phyloP scores from a whole-genome alignment of 176 grass and related monocot species.

The Eragrostis nindensis region DNA sequence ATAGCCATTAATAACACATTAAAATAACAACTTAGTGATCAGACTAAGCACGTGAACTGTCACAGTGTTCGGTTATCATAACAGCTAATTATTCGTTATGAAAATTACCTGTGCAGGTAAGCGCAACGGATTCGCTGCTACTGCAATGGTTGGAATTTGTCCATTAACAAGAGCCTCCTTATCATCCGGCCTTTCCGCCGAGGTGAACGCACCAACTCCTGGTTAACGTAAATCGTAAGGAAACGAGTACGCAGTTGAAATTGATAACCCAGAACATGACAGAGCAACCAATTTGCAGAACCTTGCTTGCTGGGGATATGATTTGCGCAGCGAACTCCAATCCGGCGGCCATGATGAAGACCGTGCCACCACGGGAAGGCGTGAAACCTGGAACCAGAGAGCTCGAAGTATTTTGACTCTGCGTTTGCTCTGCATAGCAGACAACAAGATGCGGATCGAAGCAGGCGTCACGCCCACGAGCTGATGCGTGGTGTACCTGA shows the following conservation, averaged over 20 bases:
- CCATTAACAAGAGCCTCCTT: neutral
- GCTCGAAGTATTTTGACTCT: neutral
- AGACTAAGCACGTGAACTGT: neutral
- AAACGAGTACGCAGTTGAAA: neutral
- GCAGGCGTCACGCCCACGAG: neutral
- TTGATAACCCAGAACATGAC: neutral
- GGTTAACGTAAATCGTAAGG: conserved; percentile 8
- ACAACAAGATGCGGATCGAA: conserved; percentile 10
- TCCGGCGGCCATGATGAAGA: neutral
- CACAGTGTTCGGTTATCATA: neutral
- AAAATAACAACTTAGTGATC: neutral
- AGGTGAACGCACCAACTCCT: conserved; percentile 36
- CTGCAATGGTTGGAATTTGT: neutral
- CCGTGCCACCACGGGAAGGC: conserved; percentile 15
- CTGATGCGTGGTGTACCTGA: conserved; percentile 30
- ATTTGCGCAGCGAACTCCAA: neutral
- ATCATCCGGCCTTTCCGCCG: conserved; percentile 13
- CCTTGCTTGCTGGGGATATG: conserved; percentile 39
- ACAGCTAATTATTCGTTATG: neutral
- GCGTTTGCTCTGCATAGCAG: neutral
- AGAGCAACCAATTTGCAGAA: conserved; percentile 19
- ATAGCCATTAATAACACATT: neutral
- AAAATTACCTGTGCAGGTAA: conserved; percentile 34
- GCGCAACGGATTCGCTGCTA: neutral
- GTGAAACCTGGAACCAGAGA: conserved; percentile 23